These are phyloP conservation scores for Yamadazyma songkhlaensis DNA, from an alignment of 1,139 yeast species.

Conservation along the genomic window DNA sequence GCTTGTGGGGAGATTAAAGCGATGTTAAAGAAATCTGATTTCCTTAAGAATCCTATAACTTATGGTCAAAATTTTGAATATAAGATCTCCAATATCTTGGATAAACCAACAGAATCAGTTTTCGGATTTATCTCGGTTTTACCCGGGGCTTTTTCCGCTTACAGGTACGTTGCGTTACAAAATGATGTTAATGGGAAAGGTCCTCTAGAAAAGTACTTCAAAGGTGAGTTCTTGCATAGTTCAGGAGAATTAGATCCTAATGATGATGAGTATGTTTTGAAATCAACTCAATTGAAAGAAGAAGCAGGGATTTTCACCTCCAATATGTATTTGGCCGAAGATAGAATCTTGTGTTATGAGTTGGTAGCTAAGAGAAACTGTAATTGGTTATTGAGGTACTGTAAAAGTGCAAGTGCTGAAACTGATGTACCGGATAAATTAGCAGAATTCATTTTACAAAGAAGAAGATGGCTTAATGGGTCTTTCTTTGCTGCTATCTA, in stretches of 20 bases:
- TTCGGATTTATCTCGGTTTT: conserved; percentile 47
- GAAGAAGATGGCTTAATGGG: conserved; percentile 53
- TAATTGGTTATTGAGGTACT: conserved; percentile 45
- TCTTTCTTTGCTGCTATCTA: conserved; percentile 50
- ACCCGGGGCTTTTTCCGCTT: conserved; percentile 49
- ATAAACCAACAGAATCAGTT: conserved; percentile 46
- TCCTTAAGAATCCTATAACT: conserved; percentile 44
- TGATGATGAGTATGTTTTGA: conserved; percentile 45
- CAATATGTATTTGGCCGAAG: conserved; percentile 52
- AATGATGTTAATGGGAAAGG: conserved; percentile 44
- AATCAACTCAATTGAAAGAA: conserved; percentile 36
- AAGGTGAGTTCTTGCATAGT: conserved; percentile 48
- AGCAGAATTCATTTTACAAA: conserved; percentile 46
- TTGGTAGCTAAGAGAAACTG: conserved; percentile 45
- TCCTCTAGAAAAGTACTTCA: conserved; percentile 47
- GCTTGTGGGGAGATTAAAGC: conserved; percentile 53
- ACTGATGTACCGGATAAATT: conserved; percentile 49
- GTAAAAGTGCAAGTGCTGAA: conserved; percentile 47
- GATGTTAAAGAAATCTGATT: conserved; percentile 37
- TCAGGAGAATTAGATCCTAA: conserved; percentile 45
- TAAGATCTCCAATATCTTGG: conserved; percentile 44
- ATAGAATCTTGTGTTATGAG: conserved; percentile 48
- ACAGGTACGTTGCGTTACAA: conserved; percentile 39
- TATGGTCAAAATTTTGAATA: conserved; percentile 50
- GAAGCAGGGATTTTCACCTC: conserved; percentile 52